Percentiles rank a stretch among this genome's conserved stretches.
phyloP scores from a whole-genome alignment of 1,284 basidiomycete species.

The Meripilus lineatus region DNA sequence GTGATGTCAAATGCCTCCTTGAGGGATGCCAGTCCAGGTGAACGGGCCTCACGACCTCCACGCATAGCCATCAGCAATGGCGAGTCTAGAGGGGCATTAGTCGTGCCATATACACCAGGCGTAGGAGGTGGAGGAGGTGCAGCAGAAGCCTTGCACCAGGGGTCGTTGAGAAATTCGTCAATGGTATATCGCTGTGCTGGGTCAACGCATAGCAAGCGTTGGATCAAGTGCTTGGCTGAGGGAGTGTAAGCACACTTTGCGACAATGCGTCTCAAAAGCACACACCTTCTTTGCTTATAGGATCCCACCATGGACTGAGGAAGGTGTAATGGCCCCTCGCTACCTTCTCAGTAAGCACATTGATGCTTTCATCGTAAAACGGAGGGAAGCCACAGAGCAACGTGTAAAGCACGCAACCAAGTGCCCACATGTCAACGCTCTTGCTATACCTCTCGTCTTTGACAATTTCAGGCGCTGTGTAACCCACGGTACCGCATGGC shows the following conservation, averaged over 20 bases:
- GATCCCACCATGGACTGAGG: constrained; percentile 99
- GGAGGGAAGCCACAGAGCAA: constrained; percentile 98
- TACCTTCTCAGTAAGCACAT: constrained; percentile 97
- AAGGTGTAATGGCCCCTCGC: constrained; percentile 98
- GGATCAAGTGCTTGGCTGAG: constrained; percentile 92
- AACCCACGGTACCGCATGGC: constrained; percentile 98
- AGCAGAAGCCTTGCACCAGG: constrained; percentile 82
- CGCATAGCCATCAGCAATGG: constrained; percentile 82
- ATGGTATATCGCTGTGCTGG: constrained; percentile 95
- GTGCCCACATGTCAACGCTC: constrained; percentile 99
- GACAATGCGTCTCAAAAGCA: constrained; percentile 9
- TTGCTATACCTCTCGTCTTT: constrained; percentile 99
- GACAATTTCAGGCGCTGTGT: constrained; percentile 99
- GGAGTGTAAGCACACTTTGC: constrained; percentile 7
- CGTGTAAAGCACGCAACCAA: constrained; percentile 98
- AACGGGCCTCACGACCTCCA: constrained; percentile 80
- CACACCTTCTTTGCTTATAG: constrained; percentile 79
- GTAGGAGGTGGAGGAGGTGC: constrained; percentile 60
- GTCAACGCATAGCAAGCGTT: constrained; percentile 93
- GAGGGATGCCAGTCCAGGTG: constrained; percentile 86
- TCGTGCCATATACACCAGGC: constrained; percentile 42
- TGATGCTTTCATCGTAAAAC: constrained; percentile 99
- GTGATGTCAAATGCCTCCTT: constrained; percentile 99
- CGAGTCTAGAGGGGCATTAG: constrained; percentile 74
- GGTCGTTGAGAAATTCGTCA: constrained; percentile 95